A percentile compares a stretch with the other conserved stretches of the same genome.
Evolutionary conservation across 192 early-diverging fungal genomes (phyloP).

Genomic region (Coemansia aciculifera): DNA sequence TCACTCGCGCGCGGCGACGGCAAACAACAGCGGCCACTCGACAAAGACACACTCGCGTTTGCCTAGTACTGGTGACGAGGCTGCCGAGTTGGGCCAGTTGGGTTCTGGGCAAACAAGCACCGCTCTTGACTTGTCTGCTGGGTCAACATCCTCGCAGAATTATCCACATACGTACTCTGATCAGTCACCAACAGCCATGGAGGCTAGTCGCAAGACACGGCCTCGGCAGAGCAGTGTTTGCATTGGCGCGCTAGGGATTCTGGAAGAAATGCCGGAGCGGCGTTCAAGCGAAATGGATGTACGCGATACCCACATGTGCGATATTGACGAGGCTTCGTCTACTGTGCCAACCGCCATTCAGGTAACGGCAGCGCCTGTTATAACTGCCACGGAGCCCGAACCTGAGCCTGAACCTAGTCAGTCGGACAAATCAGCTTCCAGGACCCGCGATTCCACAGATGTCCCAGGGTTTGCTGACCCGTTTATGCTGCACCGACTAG

Average conservation of each 20-base stretch:
- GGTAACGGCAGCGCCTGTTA: background rate
- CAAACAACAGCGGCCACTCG: conserved; percentile 47
- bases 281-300: conserved; percentile 18
- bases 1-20: conserved; percentile 35
- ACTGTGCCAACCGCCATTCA: conserved; percentile 2
- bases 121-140: background rate
- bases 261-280: conserved; percentile 27
- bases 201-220: conserved; percentile 10
- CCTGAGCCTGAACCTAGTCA: background rate
- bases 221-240: conserved; percentile 30
- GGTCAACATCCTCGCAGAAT: background rate
- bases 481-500: conserved; percentile 13
- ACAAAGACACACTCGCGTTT: conserved; percentile 49
- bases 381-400: background rate
- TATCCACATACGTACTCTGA: background rate
- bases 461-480: conserved; percentile 12
- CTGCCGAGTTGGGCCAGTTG: background rate
- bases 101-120: background rate
- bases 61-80: conserved; percentile 25
- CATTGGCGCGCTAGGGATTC: conserved; percentile 21
- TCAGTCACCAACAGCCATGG: background rate
- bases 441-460: background rate
- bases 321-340: conserved; percentile 15
- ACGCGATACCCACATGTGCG: background rate
- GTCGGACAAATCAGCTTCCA: background rate